Evolutionary conservation across 306 rosid species (phyloP), one percentile per base, ranked within the genome.

Genomic region (Calophaca sinica): DNA sequence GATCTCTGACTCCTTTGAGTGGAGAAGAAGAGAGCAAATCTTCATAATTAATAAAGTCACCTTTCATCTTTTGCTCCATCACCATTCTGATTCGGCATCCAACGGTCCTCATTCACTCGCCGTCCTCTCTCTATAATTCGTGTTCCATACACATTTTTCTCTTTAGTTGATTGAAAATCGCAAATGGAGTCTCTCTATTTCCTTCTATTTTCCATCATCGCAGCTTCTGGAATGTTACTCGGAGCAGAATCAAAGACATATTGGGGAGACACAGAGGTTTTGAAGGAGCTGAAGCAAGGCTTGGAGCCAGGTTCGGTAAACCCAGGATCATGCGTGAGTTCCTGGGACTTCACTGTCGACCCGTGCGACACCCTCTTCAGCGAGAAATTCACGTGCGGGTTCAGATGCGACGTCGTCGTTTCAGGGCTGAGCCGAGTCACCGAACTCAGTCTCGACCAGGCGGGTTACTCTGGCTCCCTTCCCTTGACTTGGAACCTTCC

Each of bases 311-410:
- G 5, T 77, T 88, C 96, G 0, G 50, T 90, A 14, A 46, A 48
- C 2, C 84, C 90, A 1, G 94, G 90, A 5, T 88, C 98, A 0
- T 93, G 98, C 76, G 7, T 90, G 2, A 69, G 61, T 48, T 79
- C 94, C 0, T 93, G 96, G 97, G 94, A 93, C 88, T 93, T 90
- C 88, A 58, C 69, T 8, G 9, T 73, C 36, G 94, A 93, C 76
- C 97, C 98, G 0, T 94, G 98, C 80, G 97, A 91, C 80, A 81
- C 44, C 75, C 93, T 94, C 75, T 94, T 88, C 77, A 36, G 84
- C 70, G 81, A 89, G 29, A 83, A 58, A 3, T 94, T 91, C 84
- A 90, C 80, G 14, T 69, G 74, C 50, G 74, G 74, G n/a, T 52
- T 69, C 62, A 78, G 96, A 39, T 91, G 98, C 78, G 97, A 94